A percentile compares a stretch with the other conserved stretches of the same genome.
phyloP scores from a whole-genome alignment of 371 early-diverging fungal species.

The Synchytrium microbalum region DNA sequence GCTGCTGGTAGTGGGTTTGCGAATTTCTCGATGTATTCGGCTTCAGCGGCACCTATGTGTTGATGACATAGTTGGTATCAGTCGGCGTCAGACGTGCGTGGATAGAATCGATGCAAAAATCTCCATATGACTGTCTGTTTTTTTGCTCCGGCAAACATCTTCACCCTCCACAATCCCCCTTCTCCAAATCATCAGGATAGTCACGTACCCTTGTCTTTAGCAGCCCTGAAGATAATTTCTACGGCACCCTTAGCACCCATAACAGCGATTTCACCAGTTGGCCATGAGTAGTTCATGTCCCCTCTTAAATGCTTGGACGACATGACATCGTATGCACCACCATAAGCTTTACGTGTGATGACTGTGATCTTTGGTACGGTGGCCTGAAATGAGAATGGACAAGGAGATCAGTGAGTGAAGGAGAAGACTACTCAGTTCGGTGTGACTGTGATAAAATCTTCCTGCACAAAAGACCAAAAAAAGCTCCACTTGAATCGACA shows the following conservation, averaged over 20 bases:
- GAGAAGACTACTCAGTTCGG: too few relatives aligned
- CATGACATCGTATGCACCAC: slow-evolving; percentile 98
- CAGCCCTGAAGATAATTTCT: slow-evolving; percentile 86
- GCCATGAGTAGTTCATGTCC: slow-evolving; percentile 93
- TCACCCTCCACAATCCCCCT: slow-evolving; percentile 13
- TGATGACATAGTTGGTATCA: background rate
- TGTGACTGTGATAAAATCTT: too few relatives aligned
- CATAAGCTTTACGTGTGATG: slow-evolving; percentile 94
- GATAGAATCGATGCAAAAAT: too few relatives aligned
- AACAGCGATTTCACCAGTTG: slow-evolving; percentile 93
- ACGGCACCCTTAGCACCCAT: slow-evolving; percentile 98
- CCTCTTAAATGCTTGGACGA: slow-evolving; percentile 90
- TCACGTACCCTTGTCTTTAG: slow-evolving; percentile 46
- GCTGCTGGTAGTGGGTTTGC: slow-evolving; percentile 96
- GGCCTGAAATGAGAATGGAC: slow-evolving; percentile 47
- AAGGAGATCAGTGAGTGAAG: too few relatives aligned
- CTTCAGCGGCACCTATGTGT: slow-evolving; percentile 51
- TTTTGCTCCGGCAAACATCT: too few relatives aligned
- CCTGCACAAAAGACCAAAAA: slow-evolving; percentile 1
- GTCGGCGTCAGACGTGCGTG: too few relatives aligned
- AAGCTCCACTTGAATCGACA: slow-evolving; percentile 7
- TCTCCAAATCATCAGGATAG: slow-evolving; percentile 8
- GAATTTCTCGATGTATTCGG: slow-evolving; percentile 82
- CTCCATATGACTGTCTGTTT: too few relatives aligned
- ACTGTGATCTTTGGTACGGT: slow-evolving; percentile 96